Conservation (phyloP, 2,329 filamentous ascomycete genomes). For the Penicillium sp. region DNA sequence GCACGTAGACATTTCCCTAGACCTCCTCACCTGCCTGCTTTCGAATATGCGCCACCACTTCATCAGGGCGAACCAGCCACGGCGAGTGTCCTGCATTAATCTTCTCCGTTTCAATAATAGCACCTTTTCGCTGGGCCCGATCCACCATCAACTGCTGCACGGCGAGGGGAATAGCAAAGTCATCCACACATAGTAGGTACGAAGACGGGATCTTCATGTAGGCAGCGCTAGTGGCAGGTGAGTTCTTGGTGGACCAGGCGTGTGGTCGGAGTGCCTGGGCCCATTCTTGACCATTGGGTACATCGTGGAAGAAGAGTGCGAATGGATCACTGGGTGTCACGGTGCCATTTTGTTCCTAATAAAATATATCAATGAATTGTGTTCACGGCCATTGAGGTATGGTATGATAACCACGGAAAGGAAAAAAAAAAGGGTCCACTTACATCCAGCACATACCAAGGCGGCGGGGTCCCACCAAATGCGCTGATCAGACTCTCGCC, state of each 20-base stretch:
- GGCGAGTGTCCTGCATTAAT: conserved; percentile 38
- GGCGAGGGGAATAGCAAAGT: conserved; percentile 38
- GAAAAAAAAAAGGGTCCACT: conserved; percentile 14
- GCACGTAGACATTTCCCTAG: not conserved
- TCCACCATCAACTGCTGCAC: conserved; percentile 43
- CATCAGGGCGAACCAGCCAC: conserved; percentile 36
- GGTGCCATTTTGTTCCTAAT: conserved; percentile 32
- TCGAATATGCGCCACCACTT: conserved; percentile 30
- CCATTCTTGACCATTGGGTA: conserved; percentile 38
- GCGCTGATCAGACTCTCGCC: conserved; percentile 41
- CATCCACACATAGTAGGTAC: conserved; percentile 41
- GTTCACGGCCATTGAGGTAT: not conserved
- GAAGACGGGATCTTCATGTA: conserved; percentile 35
- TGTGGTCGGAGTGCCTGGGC: conserved; percentile 38
- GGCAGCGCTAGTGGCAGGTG: conserved; percentile 35
- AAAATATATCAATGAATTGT: not conserved
- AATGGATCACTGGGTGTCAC: conserved; percentile 35
- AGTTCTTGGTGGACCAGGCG: conserved; percentile 37
- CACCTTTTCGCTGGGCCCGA: conserved; percentile 35
- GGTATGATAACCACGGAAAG: not conserved
- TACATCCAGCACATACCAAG: conserved; percentile 41
- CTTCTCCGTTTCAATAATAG: conserved; percentile 38
- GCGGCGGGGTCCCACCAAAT: conserved; percentile 36
- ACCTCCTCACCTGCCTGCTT: conserved; percentile 23
- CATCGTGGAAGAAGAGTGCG: conserved; percentile 41